Evolutionary conservation across 2,329 filamentous ascomycete species (phyloP).

Genomic region (Diaporthe destruens): DNA sequence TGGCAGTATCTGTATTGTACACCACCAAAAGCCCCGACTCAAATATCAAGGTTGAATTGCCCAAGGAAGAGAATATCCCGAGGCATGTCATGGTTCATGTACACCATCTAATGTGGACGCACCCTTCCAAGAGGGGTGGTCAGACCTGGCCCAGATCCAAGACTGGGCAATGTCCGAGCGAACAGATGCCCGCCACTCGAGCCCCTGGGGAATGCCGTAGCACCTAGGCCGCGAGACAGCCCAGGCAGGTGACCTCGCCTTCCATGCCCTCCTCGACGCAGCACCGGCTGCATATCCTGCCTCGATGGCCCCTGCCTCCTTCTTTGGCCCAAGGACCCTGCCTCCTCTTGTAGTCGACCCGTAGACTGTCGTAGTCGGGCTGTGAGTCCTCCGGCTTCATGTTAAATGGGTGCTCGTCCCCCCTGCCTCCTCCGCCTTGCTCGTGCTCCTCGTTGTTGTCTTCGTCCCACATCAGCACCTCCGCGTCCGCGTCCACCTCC

Average conservation of each 20-base stretch:
- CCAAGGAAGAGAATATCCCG: background rate
- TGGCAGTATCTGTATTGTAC: background rate
- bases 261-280: slow-evolving; percentile 74
- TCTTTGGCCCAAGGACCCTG: slow-evolving; percentile 50
- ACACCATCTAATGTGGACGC: background rate
- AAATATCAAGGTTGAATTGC: background rate
- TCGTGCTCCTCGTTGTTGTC: slow-evolving; percentile 30
- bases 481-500: background rate
- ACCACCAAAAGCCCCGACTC: background rate
- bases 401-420: slow-evolving; percentile 55
- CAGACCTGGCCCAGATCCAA: background rate
- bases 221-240: slow-evolving; percentile 61
- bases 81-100: slow-evolving; percentile 6
- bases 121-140: background rate
- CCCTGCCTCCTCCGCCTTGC: slow-evolving; percentile 41
- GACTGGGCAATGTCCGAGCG: background rate
- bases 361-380: slow-evolving; percentile 35
- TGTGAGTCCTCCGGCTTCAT: slow-evolving; percentile 54
- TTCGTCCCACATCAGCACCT: slow-evolving; percentile 37
- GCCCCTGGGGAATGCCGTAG: background rate
- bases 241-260: slow-evolving; percentile 75
- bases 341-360: slow-evolving; percentile 30
- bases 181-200: background rate
- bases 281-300: slow-evolving; percentile 75
- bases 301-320: slow-evolving; percentile 57